phyloP scores from a whole-genome alignment of 306 rosid species.

The Cucurbita ficifolia region DNA sequence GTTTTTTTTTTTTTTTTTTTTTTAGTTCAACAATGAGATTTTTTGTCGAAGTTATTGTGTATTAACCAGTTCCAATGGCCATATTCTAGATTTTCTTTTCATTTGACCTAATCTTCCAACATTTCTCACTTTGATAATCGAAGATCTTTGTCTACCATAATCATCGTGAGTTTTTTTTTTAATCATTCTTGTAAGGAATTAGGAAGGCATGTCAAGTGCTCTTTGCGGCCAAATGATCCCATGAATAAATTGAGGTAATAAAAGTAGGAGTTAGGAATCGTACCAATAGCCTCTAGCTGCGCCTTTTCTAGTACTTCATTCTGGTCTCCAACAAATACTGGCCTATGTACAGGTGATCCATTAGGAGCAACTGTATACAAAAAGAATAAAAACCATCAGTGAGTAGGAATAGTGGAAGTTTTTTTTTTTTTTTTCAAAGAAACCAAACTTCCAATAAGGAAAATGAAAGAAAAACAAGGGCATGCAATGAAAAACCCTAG shows the following conservation, averaged over 20 bases:
- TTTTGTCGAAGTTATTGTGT: not conserved
- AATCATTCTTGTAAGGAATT: not conserved
- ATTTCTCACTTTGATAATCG: not conserved
- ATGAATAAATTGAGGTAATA: not conserved
- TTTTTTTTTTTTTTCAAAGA: not conserved
- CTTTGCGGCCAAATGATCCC: not conserved
- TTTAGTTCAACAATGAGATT: not conserved
- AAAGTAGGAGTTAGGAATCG: not conserved
- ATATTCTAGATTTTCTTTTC: not conserved
- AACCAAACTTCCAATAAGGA: not conserved
- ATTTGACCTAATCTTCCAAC: not conserved
- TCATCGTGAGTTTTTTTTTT: not conserved
- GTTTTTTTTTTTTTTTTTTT: not conserved
- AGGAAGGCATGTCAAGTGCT: not conserved
- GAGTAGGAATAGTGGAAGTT: not conserved
- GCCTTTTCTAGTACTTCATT: slow-evolving; percentile 31
- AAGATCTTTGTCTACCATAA: not conserved
- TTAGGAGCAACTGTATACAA: slow-evolving; percentile 20
- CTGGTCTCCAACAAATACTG: slow-evolving; percentile 29
- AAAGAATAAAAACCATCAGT: not conserved
- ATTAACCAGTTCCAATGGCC: not conserved
- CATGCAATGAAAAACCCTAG: not conserved
- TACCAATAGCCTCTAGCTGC: slow-evolving; percentile 63
- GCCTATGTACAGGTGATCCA: slow-evolving; percentile 26
- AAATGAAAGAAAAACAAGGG: not conserved